Conservation (phyloP, 768 basidiomycete genomes). For the Amanita subjunquillea region DNA sequence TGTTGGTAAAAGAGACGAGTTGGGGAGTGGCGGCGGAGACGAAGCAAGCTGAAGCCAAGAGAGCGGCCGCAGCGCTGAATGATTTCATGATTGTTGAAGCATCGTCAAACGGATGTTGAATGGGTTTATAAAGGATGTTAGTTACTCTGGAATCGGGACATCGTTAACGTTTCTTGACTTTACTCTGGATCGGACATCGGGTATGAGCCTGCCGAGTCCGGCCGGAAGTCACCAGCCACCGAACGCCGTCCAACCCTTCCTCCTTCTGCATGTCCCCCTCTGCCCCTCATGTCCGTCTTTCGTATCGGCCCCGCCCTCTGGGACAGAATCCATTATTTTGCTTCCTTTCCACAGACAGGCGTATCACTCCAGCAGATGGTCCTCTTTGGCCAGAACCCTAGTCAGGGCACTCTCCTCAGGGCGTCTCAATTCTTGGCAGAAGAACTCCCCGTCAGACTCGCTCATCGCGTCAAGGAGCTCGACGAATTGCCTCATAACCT, state of each 20-base stretch:
- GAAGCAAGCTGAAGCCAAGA: not conserved
- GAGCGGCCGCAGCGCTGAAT: not conserved
- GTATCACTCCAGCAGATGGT: slow-evolving; percentile 98
- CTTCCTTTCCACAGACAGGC: slow-evolving; percentile 88
- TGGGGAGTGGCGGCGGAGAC: not conserved
- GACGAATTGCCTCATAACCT: slow-evolving; percentile 90
- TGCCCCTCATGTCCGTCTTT: slow-evolving; percentile 44
- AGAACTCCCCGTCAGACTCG: slow-evolving; percentile 90
- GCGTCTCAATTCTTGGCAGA: slow-evolving; percentile 88
- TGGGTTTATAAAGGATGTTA: no score
- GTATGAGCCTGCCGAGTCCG: no score
- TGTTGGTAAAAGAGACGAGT: not conserved
- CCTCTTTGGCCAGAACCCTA: slow-evolving; percentile 91
- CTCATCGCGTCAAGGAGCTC: slow-evolving; percentile 93
- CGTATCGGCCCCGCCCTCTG: slow-evolving; percentile 71
- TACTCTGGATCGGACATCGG: no score
- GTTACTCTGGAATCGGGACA: no score
- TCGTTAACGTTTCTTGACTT: no score
- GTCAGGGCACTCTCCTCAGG: slow-evolving; percentile 87
- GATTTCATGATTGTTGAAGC: no score
- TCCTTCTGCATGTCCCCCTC: not conserved
- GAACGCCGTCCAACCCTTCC: no score
- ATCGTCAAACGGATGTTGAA: no score
- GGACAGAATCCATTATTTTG: slow-evolving; percentile 88
- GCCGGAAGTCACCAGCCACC: no score